Percentiles rank a stretch among this genome's conserved stretches.
Evolutionary conservation across 164 flowering plant species (phyloP).

Genomic region (Taxillus chinensis): DNA sequence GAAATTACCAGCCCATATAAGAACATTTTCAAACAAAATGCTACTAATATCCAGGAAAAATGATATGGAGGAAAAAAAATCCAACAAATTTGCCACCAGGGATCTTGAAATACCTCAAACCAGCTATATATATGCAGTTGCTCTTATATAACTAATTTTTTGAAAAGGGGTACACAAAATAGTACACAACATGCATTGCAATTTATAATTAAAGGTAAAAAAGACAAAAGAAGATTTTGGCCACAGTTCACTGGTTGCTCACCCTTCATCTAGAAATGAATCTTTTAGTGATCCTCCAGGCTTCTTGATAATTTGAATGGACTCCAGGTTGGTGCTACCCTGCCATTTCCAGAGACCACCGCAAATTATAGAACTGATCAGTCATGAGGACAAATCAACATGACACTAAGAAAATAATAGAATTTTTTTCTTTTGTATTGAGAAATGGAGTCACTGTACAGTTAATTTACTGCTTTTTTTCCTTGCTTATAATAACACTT

Average conservation of each 20-base stretch:
- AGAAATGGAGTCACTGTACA: too few species aligned
- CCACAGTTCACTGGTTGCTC: constrained; percentile 5
- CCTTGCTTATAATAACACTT: too few species aligned
- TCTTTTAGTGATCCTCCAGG: constrained; percentile 92
- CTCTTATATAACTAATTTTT: not conserved
- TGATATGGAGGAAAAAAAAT: too few species aligned
- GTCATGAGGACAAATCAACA: too few species aligned
- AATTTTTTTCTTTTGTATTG: not conserved
- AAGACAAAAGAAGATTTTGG: not conserved
- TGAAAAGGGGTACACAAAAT: not conserved
- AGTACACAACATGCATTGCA: not conserved
- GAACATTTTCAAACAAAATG: not conserved
- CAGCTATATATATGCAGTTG: not conserved
- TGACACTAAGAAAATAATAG: not conserved
- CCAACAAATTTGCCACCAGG: too few species aligned
- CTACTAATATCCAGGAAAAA: too few species aligned
- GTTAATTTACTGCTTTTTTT: too few species aligned
- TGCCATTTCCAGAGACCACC: constrained; percentile 20
- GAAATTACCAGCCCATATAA: not conserved
- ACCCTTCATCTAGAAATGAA: constrained; percentile 98
- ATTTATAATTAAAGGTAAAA: not conserved
- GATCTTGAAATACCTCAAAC: not conserved
- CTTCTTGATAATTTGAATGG: constrained; percentile 96
- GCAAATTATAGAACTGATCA: not conserved
- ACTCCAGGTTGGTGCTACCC: constrained; percentile 96